phyloP scores from a whole-genome alignment of 139 green algal genomes.

The Ettlia oleoabundans region DNA sequence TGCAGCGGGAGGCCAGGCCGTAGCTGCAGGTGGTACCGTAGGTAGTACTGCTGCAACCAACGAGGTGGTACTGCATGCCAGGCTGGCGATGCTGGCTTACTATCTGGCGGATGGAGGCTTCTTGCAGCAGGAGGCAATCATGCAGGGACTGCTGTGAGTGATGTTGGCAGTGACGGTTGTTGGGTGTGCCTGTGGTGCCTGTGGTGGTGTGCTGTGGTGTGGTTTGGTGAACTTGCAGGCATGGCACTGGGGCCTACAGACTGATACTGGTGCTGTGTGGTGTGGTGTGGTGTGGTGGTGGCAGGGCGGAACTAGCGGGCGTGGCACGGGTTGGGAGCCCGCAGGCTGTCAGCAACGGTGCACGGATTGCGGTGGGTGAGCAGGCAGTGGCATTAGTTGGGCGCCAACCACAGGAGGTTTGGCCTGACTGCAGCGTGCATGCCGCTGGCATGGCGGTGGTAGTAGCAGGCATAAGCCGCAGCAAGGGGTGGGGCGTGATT shows the following conservation, averaged over 20 bases:
- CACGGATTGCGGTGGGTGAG: too few species aligned
- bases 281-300: too few species aligned
- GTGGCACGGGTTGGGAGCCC: too few species aligned
- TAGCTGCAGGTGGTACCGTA: neutral
- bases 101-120: slow-evolving; percentile 55
- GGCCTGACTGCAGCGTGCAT: too few species aligned
- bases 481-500: too few species aligned
- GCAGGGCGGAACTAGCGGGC: too few species aligned
- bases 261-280: neutral
- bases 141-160: slow-evolving; percentile 18
- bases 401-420: too few species aligned
- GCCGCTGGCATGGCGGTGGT: too few species aligned
- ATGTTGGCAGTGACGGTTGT: neutral
- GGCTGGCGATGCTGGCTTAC: slow-evolving; percentile 66
- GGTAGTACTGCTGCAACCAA: neutral
- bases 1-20: neutral
- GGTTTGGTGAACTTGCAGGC: neutral
- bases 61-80: slow-evolving; percentile 22
- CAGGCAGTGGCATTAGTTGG: too few species aligned
- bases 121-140: neutral
- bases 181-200: neutral
- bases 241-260: neutral
- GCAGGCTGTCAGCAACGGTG: too few species aligned
- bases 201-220: too few species aligned
- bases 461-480: too few species aligned